phyloP scores from a whole-genome alignment of 2,329 filamentous ascomycete genomes.

The Phoma sp. region DNA sequence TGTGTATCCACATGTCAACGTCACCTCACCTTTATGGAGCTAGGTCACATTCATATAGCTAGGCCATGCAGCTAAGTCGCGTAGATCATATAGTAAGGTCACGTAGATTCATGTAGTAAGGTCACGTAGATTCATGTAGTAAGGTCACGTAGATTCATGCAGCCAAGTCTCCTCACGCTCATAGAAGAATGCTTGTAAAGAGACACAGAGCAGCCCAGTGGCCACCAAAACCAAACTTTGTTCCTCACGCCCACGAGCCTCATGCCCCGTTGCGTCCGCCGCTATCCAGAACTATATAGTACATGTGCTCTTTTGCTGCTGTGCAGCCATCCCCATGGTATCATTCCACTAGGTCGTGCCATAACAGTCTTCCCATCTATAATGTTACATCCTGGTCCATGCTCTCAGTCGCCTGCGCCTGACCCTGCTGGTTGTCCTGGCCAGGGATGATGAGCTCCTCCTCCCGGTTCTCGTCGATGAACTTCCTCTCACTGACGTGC shows the following conservation, averaged over 20 bases:
- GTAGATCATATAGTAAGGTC: no score
- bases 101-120: no score
- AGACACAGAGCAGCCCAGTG: slow-evolving; percentile 24
- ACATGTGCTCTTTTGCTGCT: slow-evolving; percentile 29
- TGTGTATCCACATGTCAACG: slow-evolving; percentile 3
- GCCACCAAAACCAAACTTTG: slow-evolving; percentile 20
- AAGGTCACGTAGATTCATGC: no score
- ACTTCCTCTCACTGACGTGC: slow-evolving; percentile 88
- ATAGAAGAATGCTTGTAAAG: slow-evolving; percentile 7
- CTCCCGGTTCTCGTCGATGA: slow-evolving; percentile 72
- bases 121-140: no score
- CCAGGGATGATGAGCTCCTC: slow-evolving; percentile 78
- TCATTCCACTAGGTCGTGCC: slow-evolving; percentile 18
- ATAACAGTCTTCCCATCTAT: slow-evolving; percentile 13
- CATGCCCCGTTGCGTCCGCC: slow-evolving; percentile 1
- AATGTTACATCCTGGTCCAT: slow-evolving; percentile 30
- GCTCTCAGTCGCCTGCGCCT: slow-evolving; percentile 22
- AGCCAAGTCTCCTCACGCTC: no score
- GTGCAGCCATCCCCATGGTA: slow-evolving; percentile 20
- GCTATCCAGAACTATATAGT: slow-evolving; percentile 34
- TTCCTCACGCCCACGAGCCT: slow-evolving; percentile 7
- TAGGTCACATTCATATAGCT: no score
- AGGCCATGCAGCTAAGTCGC: no score
- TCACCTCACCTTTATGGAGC: neutral
- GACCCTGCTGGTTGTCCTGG: slow-evolving; percentile 24